Evolutionary conservation across 1,139 yeast species (phyloP), one percentile per base, ranked within the genome.

Genomic region (Debaryomyces psychrophilus): DNA sequence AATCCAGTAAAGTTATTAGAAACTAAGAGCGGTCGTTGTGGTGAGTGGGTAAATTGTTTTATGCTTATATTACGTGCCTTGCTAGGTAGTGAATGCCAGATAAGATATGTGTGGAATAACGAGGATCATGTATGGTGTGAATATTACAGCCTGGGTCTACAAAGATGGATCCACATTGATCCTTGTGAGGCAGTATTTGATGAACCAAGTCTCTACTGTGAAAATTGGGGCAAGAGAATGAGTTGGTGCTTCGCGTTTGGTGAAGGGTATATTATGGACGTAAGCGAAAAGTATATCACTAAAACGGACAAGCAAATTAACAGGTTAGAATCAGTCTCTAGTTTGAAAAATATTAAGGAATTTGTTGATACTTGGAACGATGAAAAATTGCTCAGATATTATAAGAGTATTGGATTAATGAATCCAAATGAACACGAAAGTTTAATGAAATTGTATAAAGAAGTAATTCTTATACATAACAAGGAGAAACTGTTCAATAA

Each of bases 71-170:
- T 92, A 48, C 75, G 83, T 35, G 83, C 96, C 0, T 66, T 90
- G 31, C 50, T 74, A 39, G 73, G 70, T 6, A 50, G 62, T 5
- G 90, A 87, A 1, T 67, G 83, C 6, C 71, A 79, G 31, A 73
- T 77, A 0, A 67, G 99, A 46, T 90, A 86, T 60, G 73, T 90
- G 2, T 88, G 95, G 95, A 90, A 90, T 62, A 72, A 79, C 4
- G 99, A 92, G 61, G 98, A 92, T 60, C 99, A 92, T 62, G 97
- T 89, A 0, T 92, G 98, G 99, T 86, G 95, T 57, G 99, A 92
- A 61, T 85, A 87, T 55, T 92, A 82, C 61, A 87, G 96, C 1
- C 65, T 60, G 0, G 60, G 68, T 17, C 72, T 80, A 52, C 63
- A 74, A 41, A 68, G 90, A 47, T 92, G 98, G 98, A 76, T 90